Evolutionary conservation across 2,329 filamentous ascomycete genomes (phyloP), one percentile per base, ranked within the genome.

Genomic region (Ophiostoma australiae): DNA sequence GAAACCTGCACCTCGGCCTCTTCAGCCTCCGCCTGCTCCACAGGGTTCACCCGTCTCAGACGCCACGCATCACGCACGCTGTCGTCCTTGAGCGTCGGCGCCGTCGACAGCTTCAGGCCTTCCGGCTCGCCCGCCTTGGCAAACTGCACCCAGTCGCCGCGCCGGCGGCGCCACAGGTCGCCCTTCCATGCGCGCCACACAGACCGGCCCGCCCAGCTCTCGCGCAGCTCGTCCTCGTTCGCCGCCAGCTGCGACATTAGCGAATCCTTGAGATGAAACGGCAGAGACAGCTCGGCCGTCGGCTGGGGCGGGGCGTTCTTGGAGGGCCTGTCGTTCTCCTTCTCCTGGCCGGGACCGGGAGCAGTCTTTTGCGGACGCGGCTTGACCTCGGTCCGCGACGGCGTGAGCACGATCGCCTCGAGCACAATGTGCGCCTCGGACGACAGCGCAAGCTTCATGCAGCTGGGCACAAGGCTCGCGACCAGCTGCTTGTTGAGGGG

Each of bases 101-200:
- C 80, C 61, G 80, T 81, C 11, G 82, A 76, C 8, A 74, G 69
- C 71, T 76, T 72, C 33, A 75, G 75, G n/a, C 76, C 78, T 68
- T 79, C 78, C 0, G 77, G 76, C 73, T 82, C 81, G 17, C 82
- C 80, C 74, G 86, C 85, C 78, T 85, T 87, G 72, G 83, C 83
- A 84, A 85, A 87, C 2, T 79, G 76, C 73, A 86, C 84, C 86
- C 86, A 89, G 68, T 87, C 86, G 20, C 80, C 77, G 68, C 82
- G 78, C 61, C 83, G 79, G 67, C 83, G 83, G 76, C 83, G 84
- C 85, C 85, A 88, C 77, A 84, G 76, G 72, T 88, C 86, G 15
- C 85, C 86, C 77, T 83, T 84, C 86, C 86, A 88, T 52, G 80
- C 80, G 35, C 84, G 80, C 86, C 86, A 88, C 10, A 86, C 84